Conservation (phyloP, 192 early-diverging fungal species). For the Pilaira anomala region DNA sequence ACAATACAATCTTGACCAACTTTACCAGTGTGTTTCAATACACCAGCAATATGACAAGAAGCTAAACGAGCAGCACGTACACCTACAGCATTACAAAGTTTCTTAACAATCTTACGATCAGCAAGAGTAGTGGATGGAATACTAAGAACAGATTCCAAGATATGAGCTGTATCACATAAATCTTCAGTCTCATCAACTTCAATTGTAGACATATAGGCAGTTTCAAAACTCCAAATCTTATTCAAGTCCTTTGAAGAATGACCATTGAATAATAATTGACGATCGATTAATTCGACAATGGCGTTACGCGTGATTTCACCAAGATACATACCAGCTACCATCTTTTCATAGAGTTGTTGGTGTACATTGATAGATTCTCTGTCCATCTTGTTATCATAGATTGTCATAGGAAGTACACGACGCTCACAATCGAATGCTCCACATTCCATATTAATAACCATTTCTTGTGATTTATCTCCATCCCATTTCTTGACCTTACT, state of each 20-base stretch:
- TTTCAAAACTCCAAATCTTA: conserved; percentile 73
- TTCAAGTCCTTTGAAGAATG: conserved; percentile 57
- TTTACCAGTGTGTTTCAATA: conserved; percentile 61
- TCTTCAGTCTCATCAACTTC: conserved; percentile 62
- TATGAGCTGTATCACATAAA: conserved; percentile 56
- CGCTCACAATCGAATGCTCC: conserved; percentile 84
- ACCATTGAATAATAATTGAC: conserved; percentile 71
- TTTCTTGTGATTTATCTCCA: conserved; percentile 43
- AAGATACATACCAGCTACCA: conserved; percentile 92
- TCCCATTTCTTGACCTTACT: conserved; percentile 45
- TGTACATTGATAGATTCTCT: conserved; percentile 79
- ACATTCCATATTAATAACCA: conserved; percentile 96
- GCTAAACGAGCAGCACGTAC: conserved; percentile 79
- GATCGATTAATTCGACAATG: conserved; percentile 74
- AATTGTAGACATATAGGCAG: conserved; percentile 70
- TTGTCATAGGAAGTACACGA: conserved; percentile 72
- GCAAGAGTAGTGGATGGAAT: conserved; percentile 63
- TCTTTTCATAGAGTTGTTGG: conserved; percentile 86
- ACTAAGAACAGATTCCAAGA: conserved; percentile 68
- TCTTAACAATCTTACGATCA: conserved; percentile 82
- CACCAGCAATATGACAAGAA: conserved; percentile 62
- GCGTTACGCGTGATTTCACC: conserved; percentile 84
- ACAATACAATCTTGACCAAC: conserved; percentile 10
- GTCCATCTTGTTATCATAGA: conserved; percentile 82
- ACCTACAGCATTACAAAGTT: conserved; percentile 76